Evolutionary conservation across 2,329 filamentous ascomycete genomes (phyloP).

Genomic region (Neodidymelliopsis sp.): DNA sequence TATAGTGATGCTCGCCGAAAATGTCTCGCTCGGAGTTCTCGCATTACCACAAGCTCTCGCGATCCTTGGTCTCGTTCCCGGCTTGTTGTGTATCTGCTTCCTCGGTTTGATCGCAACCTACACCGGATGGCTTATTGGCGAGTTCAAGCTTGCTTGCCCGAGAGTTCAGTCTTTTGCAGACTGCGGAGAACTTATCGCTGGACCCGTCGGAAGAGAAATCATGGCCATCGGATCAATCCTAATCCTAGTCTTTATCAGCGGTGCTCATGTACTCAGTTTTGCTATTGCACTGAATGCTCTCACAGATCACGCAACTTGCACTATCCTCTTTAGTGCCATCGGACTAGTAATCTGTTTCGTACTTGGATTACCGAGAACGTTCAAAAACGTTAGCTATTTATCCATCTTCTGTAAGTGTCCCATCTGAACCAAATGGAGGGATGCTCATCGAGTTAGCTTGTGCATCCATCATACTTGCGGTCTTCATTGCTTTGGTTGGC

Average conservation of each 20-base stretch:
- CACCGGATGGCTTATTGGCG: slow-evolving; percentile 66
- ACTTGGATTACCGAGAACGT: slow-evolving; percentile 67
- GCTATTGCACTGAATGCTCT: slow-evolving; percentile 72
- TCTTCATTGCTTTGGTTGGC: slow-evolving; percentile 71
- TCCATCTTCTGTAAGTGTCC: slow-evolving; percentile 62
- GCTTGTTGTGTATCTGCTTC: slow-evolving; percentile 61
- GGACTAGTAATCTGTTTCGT: slow-evolving; percentile 66
- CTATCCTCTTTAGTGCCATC: slow-evolving; percentile 68
- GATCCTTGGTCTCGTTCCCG: slow-evolving; percentile 61
- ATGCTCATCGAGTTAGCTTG: slow-evolving; percentile 57
- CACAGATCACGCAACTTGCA: slow-evolving; percentile 67
- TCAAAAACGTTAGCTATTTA: slow-evolving; percentile 68
- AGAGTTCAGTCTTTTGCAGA: slow-evolving; percentile 72
- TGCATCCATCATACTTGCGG: slow-evolving; percentile 68
- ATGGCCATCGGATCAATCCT: slow-evolving; percentile 68
- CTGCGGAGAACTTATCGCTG: slow-evolving; percentile 68
- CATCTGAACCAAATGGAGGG: background rate
- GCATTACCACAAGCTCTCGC: slow-evolving; percentile 63
- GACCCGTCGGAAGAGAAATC: slow-evolving; percentile 67
- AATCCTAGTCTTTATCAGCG: slow-evolving; percentile 73
- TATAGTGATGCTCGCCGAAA: slow-evolving; percentile 66
- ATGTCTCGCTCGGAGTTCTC: slow-evolving; percentile 64
- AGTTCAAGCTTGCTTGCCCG: slow-evolving; percentile 65
- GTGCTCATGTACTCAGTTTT: slow-evolving; percentile 75
- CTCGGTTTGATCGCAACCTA: slow-evolving; percentile 66